phyloP scores from a whole-genome alignment of 2,329 filamentous ascomycete species.

The Fusarium coicis region DNA sequence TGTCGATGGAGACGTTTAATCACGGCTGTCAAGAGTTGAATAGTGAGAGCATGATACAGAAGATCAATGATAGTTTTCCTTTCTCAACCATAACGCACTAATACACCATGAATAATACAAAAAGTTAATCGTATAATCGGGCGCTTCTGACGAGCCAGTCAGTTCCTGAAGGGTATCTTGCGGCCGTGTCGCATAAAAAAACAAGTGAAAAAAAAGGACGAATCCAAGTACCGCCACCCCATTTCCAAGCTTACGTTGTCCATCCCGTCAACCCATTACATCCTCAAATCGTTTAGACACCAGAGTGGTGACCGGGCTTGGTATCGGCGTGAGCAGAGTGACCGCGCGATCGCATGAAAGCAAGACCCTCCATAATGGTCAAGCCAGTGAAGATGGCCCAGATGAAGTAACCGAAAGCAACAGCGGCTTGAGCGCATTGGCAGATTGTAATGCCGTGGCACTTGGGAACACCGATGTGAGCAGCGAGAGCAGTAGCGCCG shows the following conservation, averaged over 20 bases:
- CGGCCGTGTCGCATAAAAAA: conserved; percentile 36
- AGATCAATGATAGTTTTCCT: not conserved
- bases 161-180: conserved; percentile 39
- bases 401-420: conserved; percentile 74
- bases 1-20: not conserved
- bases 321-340: conserved; percentile 46
- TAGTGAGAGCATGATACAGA: no score
- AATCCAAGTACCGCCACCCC: not conserved
- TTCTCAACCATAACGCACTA: not conserved
- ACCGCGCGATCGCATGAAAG: conserved; percentile 55
- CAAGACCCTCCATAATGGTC: conserved; percentile 58
- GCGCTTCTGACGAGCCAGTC: conserved; percentile 12
- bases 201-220: not conserved
- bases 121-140: conserved; percentile 11
- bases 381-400: conserved; percentile 64
- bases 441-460: conserved; percentile 67
- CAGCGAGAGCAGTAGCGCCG: conserved; percentile 81
- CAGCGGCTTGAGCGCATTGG: conserved; percentile 69
- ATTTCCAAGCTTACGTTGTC: not conserved
- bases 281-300: conserved; percentile 16
- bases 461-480: conserved; percentile 65
- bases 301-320: conserved; percentile 37
- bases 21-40: no score
- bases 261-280: not conserved
- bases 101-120: conserved; percentile 8